Conservation (phyloP, 1,284 basidiomycete genomes). For the Ganoderma resinaceum region DNA sequence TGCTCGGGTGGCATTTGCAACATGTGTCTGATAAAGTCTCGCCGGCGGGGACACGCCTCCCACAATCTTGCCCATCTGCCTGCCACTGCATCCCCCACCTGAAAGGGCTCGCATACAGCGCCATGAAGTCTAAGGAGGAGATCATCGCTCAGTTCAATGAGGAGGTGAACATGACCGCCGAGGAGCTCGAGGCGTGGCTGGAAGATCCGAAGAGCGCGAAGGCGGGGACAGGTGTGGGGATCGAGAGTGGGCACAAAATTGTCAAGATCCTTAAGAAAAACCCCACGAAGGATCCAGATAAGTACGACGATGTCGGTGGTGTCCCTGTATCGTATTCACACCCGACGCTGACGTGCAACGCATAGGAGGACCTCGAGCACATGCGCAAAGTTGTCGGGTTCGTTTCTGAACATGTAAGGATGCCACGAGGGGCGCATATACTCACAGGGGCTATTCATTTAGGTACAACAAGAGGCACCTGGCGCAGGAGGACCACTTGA, state of each 20-base stretch:
- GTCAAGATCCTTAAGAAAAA: conserved; percentile 45
- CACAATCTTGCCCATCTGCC: not conserved
- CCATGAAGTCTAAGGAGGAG: conserved; percentile 35
- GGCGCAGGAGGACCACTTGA: conserved; percentile 44
- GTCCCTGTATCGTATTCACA: not conserved
- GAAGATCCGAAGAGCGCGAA: conserved; percentile 41
- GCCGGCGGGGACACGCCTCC: not conserved
- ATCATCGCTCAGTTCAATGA: conserved; percentile 39
- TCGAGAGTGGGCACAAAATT: conserved; percentile 46
- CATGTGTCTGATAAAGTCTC: not conserved
- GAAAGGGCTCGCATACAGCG: not conserved
- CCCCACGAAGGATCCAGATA: conserved; percentile 40
- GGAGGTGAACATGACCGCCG: conserved; percentile 45
- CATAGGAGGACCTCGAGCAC: conserved; percentile 44
- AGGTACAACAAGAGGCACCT: conserved; percentile 42
- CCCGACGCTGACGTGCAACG: not conserved
- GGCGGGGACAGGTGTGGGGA: conserved; percentile 45
- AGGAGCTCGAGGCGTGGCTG: conserved; percentile 45
- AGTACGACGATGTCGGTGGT: conserved; percentile 40
- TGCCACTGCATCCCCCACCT: not conserved
- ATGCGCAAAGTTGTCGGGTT: conserved; percentile 47
- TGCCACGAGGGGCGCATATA: not conserved
- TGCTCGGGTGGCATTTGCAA: not conserved
- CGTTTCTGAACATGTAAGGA: conserved; percentile 1
- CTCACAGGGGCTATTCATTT: not conserved